These are phyloP conservation scores for Panus rudis DNA, from an alignment of 768 basidiomycete species.

Conservation along the genomic window DNA sequence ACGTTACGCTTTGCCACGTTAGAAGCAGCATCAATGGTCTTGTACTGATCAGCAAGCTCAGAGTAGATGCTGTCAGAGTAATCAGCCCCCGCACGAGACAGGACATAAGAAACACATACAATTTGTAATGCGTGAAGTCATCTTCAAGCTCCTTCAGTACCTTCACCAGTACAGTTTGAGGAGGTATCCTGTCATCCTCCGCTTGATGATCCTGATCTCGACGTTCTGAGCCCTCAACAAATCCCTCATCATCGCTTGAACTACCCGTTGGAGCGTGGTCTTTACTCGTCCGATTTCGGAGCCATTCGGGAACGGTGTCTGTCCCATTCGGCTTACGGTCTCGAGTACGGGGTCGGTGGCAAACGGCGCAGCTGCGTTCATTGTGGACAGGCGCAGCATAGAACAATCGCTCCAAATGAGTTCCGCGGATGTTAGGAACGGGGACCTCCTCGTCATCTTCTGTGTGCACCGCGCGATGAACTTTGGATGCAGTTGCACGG, in stretches of 20 bases:
- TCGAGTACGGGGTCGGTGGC: conserved; percentile 46
- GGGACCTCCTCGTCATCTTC: conserved; percentile 39
- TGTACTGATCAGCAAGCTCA: conserved; percentile 91
- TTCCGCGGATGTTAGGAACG: conserved; percentile 80
- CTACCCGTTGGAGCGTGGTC: too few species aligned
- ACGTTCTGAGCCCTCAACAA: conserved; percentile 37
- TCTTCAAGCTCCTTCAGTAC: conserved; percentile 88
- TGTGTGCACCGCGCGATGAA: too few species aligned
- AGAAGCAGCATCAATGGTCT: conserved; percentile 76
- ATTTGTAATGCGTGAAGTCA: conserved; percentile 92
- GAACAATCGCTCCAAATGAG: conserved; percentile 71
- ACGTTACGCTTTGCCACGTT: conserved; percentile 76
- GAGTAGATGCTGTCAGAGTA: conserved; percentile 64
- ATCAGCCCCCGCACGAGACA: background rate
- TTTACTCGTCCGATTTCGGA: background rate
- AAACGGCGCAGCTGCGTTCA: conserved; percentile 59
- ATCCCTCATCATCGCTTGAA: conserved; percentile 47
- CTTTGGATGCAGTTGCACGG: too few species aligned
- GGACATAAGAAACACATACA: conserved; percentile 43
- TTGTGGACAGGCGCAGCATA: conserved; percentile 77
- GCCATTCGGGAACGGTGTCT: background rate
- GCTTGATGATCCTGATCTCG: background rate
- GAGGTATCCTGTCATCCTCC: conserved; percentile 46
- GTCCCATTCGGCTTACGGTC: background rate
- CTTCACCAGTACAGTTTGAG: conserved; percentile 79